Evolutionary conservation across 2,329 filamentous ascomycete species (phyloP).

Genomic region (Magnaporthales sp.): DNA sequence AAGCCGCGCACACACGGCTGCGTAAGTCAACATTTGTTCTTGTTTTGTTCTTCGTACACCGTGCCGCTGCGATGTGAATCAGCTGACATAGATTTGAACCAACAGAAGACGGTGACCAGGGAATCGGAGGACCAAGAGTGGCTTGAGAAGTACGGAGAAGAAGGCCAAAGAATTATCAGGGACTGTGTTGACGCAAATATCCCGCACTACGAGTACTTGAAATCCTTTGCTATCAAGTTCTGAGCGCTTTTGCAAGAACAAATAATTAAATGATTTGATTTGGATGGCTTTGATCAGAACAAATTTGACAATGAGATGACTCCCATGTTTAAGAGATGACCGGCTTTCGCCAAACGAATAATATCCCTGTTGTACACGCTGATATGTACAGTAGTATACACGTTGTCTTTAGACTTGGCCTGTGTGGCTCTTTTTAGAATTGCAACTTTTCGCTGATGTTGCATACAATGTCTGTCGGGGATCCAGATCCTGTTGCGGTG

Average conservation of each 20-base stretch:
- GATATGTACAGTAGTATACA: slow-evolving; percentile 6
- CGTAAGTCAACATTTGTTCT: slow-evolving; percentile 28
- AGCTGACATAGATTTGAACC: background rate
- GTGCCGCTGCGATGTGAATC: background rate
- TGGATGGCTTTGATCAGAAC: background rate
- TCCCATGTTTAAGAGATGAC: background rate
- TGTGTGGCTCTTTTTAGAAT: background rate
- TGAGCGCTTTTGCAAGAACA: slow-evolving; percentile 17
- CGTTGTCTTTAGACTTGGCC: background rate
- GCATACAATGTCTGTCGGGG: background rate
- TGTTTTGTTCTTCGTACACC: slow-evolving; percentile 1
- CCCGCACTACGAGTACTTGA: slow-evolving; percentile 72
- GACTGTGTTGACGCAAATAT: slow-evolving; percentile 64
- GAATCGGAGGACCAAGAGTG: slow-evolving; percentile 65
- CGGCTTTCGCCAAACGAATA: background rate
- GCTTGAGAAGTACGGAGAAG: slow-evolving; percentile 63
- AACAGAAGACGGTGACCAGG: slow-evolving; percentile 51
- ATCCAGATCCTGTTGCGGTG: background rate
- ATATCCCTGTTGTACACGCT: slow-evolving; percentile 1
- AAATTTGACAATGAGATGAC: background rate
- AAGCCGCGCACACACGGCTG: slow-evolving; percentile 58
- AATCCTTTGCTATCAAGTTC: slow-evolving; percentile 62
- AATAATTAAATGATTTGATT: background rate
- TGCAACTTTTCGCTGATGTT: background rate
- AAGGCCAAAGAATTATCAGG: slow-evolving; percentile 61